Evolutionary conservation across 1,284 basidiomycete species (phyloP), one percentile per base, ranked within the genome.

Genomic region (Pseudozyma pruni): DNA sequence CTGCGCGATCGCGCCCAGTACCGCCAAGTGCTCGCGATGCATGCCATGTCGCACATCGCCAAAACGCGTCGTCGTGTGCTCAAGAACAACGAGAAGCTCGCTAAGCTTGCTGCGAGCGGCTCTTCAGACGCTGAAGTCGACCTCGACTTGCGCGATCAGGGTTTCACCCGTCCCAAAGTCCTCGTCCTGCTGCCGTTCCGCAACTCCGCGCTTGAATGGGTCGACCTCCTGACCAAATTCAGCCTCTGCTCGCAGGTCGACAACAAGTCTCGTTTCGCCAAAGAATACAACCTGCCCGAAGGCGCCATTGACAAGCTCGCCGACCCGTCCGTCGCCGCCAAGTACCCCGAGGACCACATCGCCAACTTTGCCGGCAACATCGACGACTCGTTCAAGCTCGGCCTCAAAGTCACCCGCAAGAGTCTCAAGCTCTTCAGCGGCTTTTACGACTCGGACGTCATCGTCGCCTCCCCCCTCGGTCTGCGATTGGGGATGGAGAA

Each of bases 301-400:
- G 91, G 89, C 23, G 87, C 89, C 4, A 83, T 88, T 8, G 95
- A 98, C 84, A 96, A 94, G 79, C 87, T 98, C 7, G 87, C 89
- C 25, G 75, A 77, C 38, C 72, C 78, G 1, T 74, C 73, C 16
- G 79, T 83, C 6, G 60, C 74, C 3, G 88, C 89, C n/a, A 88
- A 88, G 27, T 94, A 94, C 80, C 91, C 96, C 0, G 81, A 83
- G 9, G 96, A 98, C 79, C 96, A 98, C 81, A 87, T 95, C 14
- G 92, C 92, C 75, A 96, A 89, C 59, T 98, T 98, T 86, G 88
- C 88, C 68, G 96, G 96, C n/a, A 99, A 99, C 82, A 88, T 94
- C 42, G 96, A 98, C 81, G 96, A 99, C 83, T 93, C 89, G 75
- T 98, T 98, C 84, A 86, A 92, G 71, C 85, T 98, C 25, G 95